Conservation (phyloP, 2,329 filamentous ascomycete species). For the Aquanectria penicillioides region DNA sequence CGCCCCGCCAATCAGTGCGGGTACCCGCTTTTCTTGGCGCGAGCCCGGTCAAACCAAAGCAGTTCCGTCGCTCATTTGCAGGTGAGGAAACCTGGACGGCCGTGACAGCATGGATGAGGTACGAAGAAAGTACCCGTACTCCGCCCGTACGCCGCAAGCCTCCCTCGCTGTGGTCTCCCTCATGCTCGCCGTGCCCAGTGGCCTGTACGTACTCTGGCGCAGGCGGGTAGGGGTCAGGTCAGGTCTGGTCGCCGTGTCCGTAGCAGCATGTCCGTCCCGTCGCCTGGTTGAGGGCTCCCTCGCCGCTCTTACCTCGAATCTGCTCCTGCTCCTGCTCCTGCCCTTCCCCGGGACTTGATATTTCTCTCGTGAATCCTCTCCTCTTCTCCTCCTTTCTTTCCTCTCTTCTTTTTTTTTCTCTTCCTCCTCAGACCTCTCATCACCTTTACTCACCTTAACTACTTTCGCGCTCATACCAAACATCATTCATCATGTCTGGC, state of each 20-base stretch:
- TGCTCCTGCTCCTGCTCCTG: no score
- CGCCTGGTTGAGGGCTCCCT: conserved; percentile 1
- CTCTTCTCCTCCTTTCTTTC: conserved; percentile 26
- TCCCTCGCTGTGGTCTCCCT: conserved; percentile 7
- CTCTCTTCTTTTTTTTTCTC: conserved; percentile 26
- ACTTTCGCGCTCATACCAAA: conserved; percentile 25
- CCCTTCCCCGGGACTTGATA: conserved; percentile 24
- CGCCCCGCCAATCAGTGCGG: conserved; percentile 39
- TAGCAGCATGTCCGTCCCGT: conserved; percentile 7
- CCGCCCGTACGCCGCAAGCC: no score
- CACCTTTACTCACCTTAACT: conserved; percentile 21
- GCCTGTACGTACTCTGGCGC: conserved; percentile 7
- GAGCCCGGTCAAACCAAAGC: conserved; percentile 32
- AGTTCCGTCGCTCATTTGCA: conserved; percentile 21
- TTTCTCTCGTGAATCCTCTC: conserved; percentile 39
- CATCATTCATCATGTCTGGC: conserved; percentile 67
- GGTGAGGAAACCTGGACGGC: conserved; percentile 25
- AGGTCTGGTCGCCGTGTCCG: conserved; percentile 15
- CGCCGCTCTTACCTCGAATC: conserved; percentile 18
- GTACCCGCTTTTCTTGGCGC: conserved; percentile 42
- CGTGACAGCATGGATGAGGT: conserved; percentile 13
- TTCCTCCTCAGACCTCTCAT: conserved; percentile 34
- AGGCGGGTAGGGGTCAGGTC: not conserved
- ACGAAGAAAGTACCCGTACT: no score
- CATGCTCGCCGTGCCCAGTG: conserved; percentile 1